These are phyloP conservation scores for Yamadazyma phyllophila DNA, from an alignment of 805 yeast species.

Conservation along the genomic window DNA sequence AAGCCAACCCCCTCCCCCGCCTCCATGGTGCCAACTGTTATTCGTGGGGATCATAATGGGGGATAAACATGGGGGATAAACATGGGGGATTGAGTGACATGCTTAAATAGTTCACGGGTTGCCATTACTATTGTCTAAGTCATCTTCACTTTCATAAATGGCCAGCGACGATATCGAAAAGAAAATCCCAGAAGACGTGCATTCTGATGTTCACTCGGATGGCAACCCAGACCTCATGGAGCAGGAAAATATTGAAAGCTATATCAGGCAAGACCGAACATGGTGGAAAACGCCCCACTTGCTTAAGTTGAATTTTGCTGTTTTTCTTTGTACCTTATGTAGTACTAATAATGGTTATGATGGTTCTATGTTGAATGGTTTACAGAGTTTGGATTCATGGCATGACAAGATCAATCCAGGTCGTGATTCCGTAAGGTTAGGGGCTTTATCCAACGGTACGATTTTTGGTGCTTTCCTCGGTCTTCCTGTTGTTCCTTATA, in stretches of 20 bases:
- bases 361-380: slow-evolving; percentile 49
- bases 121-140: background rate
- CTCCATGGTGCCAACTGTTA: background rate
- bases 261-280: slow-evolving; percentile 17
- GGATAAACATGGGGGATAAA: background rate
- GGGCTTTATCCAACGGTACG: slow-evolving; percentile 41
- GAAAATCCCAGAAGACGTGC: background rate
- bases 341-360: slow-evolving; percentile 50
- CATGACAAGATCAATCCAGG: slow-evolving; percentile 36
- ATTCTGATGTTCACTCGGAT: background rate
- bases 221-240: background rate
- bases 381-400: slow-evolving; percentile 46
- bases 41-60: background rate
- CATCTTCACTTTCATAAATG: slow-evolving; percentile 1
- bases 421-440: slow-evolving; percentile 32
- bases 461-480: slow-evolving; percentile 40
- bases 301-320: slow-evolving; percentile 30
- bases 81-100: background rate
- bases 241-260: slow-evolving; percentile 14
- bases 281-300: slow-evolving; percentile 40
- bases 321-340: slow-evolving; percentile 41
- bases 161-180: slow-evolving; percentile 10
- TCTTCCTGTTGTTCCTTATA: slow-evolving; percentile 24
- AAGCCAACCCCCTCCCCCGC: background rate
- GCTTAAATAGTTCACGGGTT: background rate